Base-by-base conservation (phyloP, 1,139 yeast species). In the Petasospora fabianii region DNA sequence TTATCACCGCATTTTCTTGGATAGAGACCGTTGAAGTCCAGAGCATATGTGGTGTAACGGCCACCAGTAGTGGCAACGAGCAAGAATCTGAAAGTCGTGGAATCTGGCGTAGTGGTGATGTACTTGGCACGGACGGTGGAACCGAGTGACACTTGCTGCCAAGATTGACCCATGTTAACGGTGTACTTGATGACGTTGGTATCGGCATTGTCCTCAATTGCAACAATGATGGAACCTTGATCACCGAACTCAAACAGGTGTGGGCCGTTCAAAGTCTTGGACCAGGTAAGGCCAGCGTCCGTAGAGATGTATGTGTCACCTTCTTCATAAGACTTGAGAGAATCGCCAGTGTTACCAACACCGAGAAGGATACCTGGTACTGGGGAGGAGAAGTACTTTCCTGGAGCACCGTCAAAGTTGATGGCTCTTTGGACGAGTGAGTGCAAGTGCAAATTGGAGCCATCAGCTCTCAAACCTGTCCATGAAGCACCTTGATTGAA, bases 241-340 rank as follows among this genome's bases (percentile, higher is more conserved):
- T 87, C 95, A 39, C 94, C 95, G 62, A 80, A 80, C 3, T 81
- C 71, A 48, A 75, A 80, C 9, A 69, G 52, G 38, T 77, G 71
- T 2, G 88, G 77, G 38, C 69, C 73, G 27, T 77, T 74, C 26
- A 78, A 56, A 2, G 80, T 76, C 41, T 65, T 57, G 27, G 63
- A 60, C 96, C 96, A 87, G 0, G 82, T 65, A 9, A 70, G 59
- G 26, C 96, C 96, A 24, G 87, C 90, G 61, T 87, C 87, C 43
- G 83, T 68, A 0, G 95, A 84, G 10, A 84, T 57, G 57, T 68
- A 86, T 1, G 87, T 78, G n/a, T 68, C 61, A 1, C 57, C 48
- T 18, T 55, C 41, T 17, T 64, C 62, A n/a, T 56, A 48, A 0
- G 50, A 46, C 13, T 62, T 26, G 19, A 49, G 49, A 4, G 56